Conservation (phyloP, 805 yeast genomes). For the Ogataea methanolica region DNA sequence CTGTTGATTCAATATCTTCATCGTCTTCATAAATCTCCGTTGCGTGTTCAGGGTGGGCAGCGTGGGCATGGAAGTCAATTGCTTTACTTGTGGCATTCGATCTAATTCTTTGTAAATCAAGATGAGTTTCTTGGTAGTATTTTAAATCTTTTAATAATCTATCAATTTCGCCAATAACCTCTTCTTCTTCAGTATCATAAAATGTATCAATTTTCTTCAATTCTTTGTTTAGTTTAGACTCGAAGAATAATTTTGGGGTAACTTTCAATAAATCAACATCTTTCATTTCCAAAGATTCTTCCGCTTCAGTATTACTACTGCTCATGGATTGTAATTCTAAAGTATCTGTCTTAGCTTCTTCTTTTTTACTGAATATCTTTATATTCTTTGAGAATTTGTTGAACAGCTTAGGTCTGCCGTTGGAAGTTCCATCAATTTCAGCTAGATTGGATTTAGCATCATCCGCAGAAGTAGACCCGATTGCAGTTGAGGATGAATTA, state of each 20-base stretch:
- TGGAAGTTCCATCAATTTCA: conserved; percentile 7
- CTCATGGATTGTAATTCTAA: conserved; percentile 13
- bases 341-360: conserved; percentile 12
- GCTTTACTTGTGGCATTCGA: conserved; percentile 20
- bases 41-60: conserved; percentile 3
- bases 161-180: conserved; percentile 41
- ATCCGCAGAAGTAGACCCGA: conserved; percentile 8
- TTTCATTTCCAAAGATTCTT: conserved; percentile 6
- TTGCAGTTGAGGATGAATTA: conserved; percentile 9
- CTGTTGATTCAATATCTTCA: conserved; percentile 29
- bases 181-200: conserved; percentile 42
- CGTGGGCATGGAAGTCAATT: conserved; percentile 14
- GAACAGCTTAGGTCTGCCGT: conserved; percentile 7
- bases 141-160: conserved; percentile 45
- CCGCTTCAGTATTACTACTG: conserved; percentile 1
- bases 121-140: conserved; percentile 26
- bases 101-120: conserved; percentile 18
- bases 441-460: conserved; percentile 14
- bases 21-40: conserved; percentile 35
- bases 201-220: conserved; percentile 49
- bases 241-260: conserved; percentile 39
- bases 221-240: conserved; percentile 43
- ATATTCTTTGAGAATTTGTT: conserved; percentile 15
- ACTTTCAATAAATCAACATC: conserved; percentile 22
- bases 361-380: conserved; percentile 4